Evolutionary conservation across 2,329 filamentous ascomycete genomes (phyloP).

Genomic region (Aspergillus fumigatiaffinis): DNA sequence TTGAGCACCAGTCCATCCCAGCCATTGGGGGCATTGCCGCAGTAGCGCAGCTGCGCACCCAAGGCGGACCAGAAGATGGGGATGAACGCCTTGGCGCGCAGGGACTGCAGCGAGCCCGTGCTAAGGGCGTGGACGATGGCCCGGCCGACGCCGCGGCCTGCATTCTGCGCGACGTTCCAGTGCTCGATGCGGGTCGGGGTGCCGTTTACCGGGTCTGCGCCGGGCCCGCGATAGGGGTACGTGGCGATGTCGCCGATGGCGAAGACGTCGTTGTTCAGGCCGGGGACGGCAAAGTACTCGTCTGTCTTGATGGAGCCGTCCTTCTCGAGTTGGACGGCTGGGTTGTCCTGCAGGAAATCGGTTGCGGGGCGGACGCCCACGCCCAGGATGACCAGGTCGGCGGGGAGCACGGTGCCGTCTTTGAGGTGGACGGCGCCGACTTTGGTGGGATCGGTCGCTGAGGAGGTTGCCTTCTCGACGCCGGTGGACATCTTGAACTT

Average conservation of each 20-base stretch:
- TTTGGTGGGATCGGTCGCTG: slow-evolving; percentile 60
- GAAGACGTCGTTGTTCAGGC: slow-evolving; percentile 72
- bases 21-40: slow-evolving; percentile 76
- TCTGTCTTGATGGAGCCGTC: slow-evolving; percentile 86
- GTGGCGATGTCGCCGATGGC: slow-evolving; percentile 94
- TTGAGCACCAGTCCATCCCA: slow-evolving; percentile 83
- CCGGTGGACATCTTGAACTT: slow-evolving; percentile 79
- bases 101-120: slow-evolving; percentile 28
- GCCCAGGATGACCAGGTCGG: slow-evolving; percentile 87
- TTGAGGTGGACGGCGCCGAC: slow-evolving; percentile 81
- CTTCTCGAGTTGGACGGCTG: slow-evolving; percentile 64
- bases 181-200: slow-evolving; percentile 82
- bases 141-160: slow-evolving; percentile 73
- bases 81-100: slow-evolving; percentile 69
- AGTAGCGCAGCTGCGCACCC: slow-evolving; percentile 85
- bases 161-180: slow-evolving; percentile 97
- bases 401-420: slow-evolving; percentile 77
- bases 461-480: slow-evolving; percentile 79
- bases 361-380: slow-evolving; percentile 86
- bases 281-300: slow-evolving; percentile 71
- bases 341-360: slow-evolving; percentile 71
- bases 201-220: slow-evolving; percentile 58
- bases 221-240: slow-evolving; percentile 89
- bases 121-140: slow-evolving; percentile 64
- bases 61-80: slow-evolving; percentile 97